Base-by-base conservation (phyloP, 257 asterid genomes). In the Prunella vulgaris region DNA sequence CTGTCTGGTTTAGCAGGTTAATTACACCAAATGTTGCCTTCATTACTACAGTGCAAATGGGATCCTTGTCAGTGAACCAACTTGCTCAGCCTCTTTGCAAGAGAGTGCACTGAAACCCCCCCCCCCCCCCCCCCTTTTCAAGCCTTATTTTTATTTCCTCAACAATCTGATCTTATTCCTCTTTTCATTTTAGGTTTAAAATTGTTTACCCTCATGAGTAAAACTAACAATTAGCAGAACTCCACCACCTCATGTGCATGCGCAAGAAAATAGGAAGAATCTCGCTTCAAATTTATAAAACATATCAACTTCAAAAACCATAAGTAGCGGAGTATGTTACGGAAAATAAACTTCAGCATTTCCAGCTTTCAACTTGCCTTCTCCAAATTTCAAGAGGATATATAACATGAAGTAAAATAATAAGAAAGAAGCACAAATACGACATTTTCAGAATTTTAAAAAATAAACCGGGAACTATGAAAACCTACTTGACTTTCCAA, bases 401-500 rank as follows among this genome's bases (percentile, higher is more conserved):
- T 7, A 3, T 57, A 56, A 12, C 7, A 15, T 51, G 59, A 53
- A 37, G 62, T 61, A 38, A 33, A 18, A 13, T 48, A 54, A 63
- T 18, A 35, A 18, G n/a, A 10, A 18, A 12, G 35, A 53, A 68
- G 13, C n/a, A 52, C 40, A 53, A n/a, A 20, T 12, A 33, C 57
- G 18, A 42, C 33, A 28, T 25, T 8, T 60, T 7, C 10, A 30
- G 22, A 35, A 8, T 42, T 7, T 25, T 2, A 74, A n/a, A 52
- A 2, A 30, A 32, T 5, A 32, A 4, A 71, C 46, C 28, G 5
- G 22, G 22, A 40, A 44, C 37, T 66, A 56, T 7, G 49, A 18
- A 30, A 5, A 75, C 93, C 76, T 65, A 87, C 93, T 84, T 84
- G 93, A 75, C 82, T 81, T 72, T 87, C 93, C 57, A 87, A 81